Base-by-base conservation (phyloP, 73 alveolate species). In the Loxodes magnus region DNA sequence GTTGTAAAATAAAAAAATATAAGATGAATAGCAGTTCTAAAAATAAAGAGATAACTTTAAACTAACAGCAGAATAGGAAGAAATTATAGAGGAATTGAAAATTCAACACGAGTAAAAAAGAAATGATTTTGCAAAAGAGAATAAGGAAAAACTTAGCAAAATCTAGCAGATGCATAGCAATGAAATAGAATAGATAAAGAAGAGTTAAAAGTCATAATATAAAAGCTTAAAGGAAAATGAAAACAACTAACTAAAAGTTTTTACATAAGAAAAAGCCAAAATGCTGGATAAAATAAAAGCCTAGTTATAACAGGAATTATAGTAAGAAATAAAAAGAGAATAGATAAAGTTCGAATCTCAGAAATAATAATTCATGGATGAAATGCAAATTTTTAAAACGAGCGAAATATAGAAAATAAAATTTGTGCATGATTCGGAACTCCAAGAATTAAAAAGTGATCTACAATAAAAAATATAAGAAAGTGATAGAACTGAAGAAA, bases 401-500 rank as follows among this genome's bases (percentile, higher is more conserved):
- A 33, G 2, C 14, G 10, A 33, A 33, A 33, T 33, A 33, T 12
- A 33, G 43, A 33, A 33, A 33, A n/a, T 33, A 33, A 33, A 33
- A 33, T 46, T 12, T 24, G 27, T 25, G 15, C 7, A 46, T 25
- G 26, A 24, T 5, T 10, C 5, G 27, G 34, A 46, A 46, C 5
- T 46, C 0, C 15, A 22, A 7, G 17, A 46, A 1, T n/a, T 24
- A 1, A 46, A 46, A 46, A 41, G 27, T 5, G 59, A 46, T 12
- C 15, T 25, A 46, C 15, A 14, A 10, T 7, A 22, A 2, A 16
- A 25, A 22, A 19, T 14, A 46, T 25, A 14, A 9, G 59, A 46
- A 46, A 19, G 14, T 1, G n/a, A 19, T 7, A 46, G 59, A 46
- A 23, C 39, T 25, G 59, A 1, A 46, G 59, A 25, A 22, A 24